A percentile compares a stretch with the other conserved stretches of the same genome.
Conservation (phyloP, 192 early-diverging fungal genomes). For the Coemansia aciculifera region DNA sequence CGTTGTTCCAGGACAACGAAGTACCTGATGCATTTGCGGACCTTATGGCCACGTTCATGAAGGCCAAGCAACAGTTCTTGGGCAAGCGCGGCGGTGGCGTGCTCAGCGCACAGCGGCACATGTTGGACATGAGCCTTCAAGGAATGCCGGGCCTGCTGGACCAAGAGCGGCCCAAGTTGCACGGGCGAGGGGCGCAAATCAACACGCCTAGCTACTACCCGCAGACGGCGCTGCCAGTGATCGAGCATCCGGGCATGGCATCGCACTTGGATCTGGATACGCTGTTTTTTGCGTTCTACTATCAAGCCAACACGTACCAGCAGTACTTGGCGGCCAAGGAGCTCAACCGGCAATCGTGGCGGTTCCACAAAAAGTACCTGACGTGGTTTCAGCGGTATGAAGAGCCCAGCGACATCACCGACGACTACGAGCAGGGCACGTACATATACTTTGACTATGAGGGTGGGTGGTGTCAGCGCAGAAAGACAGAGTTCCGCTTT, state of each 20-base stretch:
- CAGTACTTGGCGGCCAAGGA: slow-evolving; percentile 96
- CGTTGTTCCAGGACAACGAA: slow-evolving; percentile 49
- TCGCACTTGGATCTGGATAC: slow-evolving; percentile 93
- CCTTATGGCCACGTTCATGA: slow-evolving; percentile 66
- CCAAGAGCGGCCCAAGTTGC: slow-evolving; percentile 71
- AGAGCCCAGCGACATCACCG: slow-evolving; percentile 93
- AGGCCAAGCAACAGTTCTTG: slow-evolving; percentile 61
- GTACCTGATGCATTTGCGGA: slow-evolving; percentile 69
- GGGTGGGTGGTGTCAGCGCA: slow-evolving; percentile 93
- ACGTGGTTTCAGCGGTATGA: slow-evolving; percentile 99
- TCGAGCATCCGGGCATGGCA: slow-evolving; percentile 82
- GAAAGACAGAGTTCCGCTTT: slow-evolving; percentile 95
- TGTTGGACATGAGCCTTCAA: slow-evolving; percentile 85
- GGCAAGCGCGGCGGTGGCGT: slow-evolving; percentile 18
- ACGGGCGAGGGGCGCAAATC: slow-evolving; percentile 27
- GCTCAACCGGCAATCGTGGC: slow-evolving; percentile 95
- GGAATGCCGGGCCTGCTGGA: slow-evolving; percentile 81
- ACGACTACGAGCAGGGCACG: slow-evolving; percentile 96
- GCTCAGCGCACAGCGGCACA: slow-evolving; percentile 54
- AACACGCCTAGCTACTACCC: slow-evolving; percentile 92
- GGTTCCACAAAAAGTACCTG: slow-evolving; percentile 97
- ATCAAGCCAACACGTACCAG: slow-evolving; percentile 93
- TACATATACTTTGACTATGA: slow-evolving; percentile 99
- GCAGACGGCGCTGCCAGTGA: slow-evolving; percentile 75
- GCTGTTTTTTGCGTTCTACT: slow-evolving; percentile 98